Evolutionary conservation across 2,329 filamentous ascomycete genomes (phyloP), one percentile per base, ranked within the genome.

Genomic region (Corniculantispora saksenae): DNA sequence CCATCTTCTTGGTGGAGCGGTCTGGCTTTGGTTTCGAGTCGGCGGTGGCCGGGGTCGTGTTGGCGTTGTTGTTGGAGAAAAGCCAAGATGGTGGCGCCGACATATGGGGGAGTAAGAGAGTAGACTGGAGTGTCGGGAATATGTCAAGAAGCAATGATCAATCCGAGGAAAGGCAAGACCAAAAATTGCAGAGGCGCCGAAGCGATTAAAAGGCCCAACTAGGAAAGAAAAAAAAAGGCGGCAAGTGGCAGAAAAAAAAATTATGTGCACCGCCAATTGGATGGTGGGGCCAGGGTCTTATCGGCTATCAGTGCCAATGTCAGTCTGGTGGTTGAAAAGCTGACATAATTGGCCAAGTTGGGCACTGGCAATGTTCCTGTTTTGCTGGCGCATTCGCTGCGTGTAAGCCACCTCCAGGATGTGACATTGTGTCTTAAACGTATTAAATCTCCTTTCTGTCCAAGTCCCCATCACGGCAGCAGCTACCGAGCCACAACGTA

Each of bases 81-180:
- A 81, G 75, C 80, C 80, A 81, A 58, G 77, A 69, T 32, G 80
- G 80, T 70, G 74, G 78, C 61, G 69, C 69, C 62, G 70, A 76
- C 77, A 80, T 80, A 71, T 73, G 57, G 29, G 27, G 17, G 48
- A 38, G 50, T 50, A 17, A 7, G 25, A 21, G n/a, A 19, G 9
- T 3, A 10, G 3, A 50, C 6, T 19, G n/a, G 10, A n/a, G 2
- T 10, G 6, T 25, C 23, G 25, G 9, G 23, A 51, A 13, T 43
- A 13, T 43, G 17, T 7, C 3, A 7, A 19, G 12, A 29, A 17
- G 25, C 13, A 21, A 29, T 17, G 21, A 15, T 23, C 21, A 61
- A 61, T 29, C 12, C 25, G 12, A 54, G 23, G 5, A 10, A 59
- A 32, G 23, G 48, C 25, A 59, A 47, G 56, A 9, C 27, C 12